Base-by-base conservation (phyloP, 768 basidiomycete species). In the Pluteus cervinus region DNA sequence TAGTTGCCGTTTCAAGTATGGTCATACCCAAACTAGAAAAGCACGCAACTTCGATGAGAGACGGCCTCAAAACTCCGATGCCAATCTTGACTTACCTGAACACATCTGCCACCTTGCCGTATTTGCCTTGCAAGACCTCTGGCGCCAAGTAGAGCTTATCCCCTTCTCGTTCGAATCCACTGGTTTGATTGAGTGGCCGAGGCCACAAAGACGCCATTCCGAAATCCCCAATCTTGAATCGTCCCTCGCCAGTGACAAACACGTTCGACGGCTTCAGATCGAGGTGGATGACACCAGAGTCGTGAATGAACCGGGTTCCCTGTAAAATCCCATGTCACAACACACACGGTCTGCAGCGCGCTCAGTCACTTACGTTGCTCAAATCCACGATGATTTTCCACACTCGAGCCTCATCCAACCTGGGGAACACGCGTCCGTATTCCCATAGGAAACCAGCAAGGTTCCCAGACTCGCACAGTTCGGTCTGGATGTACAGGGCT, bases 261-360 rank as follows among this genome's bases (percentile, higher is more conserved):
- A 99, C 82, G 57, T 99, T 99, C 29, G 90, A 90, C 9, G 96
- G 96, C 65, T 99, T 99, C 46, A 99, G 63, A 63, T 99, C 96
- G 38, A 99, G 75, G 63, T 99, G 96, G 34, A 98, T 84, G 41
- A 96, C 79, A 39, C 84, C 82, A 29, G 81, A 75, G 49, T 76
- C 72, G 61, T 99, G 96, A 41, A 99, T 86, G 63, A 96, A 93
- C 41, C 70, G 68, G 42, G 98, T 67, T 44, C 93, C 94, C 81
- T 84, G 57, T 51, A 49, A 28, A 43, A 42, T 21, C 32, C 22
- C 42, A 37, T 39, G 31, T 41, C 47, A 42, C 33, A 34, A 23
- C 30, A 35, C 37, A 37, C 16, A 28, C 40, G 41, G 50, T 53
- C 50, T 43, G 46, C 53, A 49, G 46, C 60, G 30, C 48, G 49